phyloP scores from a whole-genome alignment of 2,329 filamentous ascomycete species.

The Achaetomium macrosporum region DNA sequence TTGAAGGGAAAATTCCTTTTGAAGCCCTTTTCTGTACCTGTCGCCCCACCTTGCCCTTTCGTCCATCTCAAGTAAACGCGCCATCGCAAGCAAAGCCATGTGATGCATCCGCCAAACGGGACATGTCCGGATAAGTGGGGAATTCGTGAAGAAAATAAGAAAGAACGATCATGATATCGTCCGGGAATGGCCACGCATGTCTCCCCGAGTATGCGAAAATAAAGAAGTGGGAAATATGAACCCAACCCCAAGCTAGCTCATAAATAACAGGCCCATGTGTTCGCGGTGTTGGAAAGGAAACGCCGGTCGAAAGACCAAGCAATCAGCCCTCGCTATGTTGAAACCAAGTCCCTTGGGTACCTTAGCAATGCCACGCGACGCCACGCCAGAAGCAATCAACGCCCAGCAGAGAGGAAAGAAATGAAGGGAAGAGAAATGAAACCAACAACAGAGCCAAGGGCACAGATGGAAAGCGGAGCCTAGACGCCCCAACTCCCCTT shows the following conservation, averaged over 20 bases:
- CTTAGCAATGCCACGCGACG: not conserved
- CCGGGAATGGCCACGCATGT: not conserved
- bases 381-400: not conserved
- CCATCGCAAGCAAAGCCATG: too few relatives aligned
- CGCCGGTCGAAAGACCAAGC: not conserved
- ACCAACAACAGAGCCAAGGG: too few relatives aligned
- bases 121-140: too few relatives aligned
- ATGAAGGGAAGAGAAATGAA: not conserved
- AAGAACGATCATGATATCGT: not conserved
- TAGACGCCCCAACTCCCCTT: slow-evolving; percentile 69
- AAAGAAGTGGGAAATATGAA: not conserved
- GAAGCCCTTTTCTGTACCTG: too few relatives aligned
- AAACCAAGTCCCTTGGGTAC: not conserved
- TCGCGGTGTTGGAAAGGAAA: not conserved
- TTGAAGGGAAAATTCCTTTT: too few relatives aligned
- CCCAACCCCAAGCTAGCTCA: not conserved
- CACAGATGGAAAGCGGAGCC: slow-evolving; percentile 1
- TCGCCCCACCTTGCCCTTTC: too few relatives aligned
- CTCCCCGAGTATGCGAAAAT: not conserved
- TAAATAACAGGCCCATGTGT: not conserved
- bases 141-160: too few relatives aligned
- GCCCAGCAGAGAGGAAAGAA: not conserved
- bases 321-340: not conserved
- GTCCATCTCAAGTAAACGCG: too few relatives aligned
- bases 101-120: too few relatives aligned